Conservation (phyloP, 805 yeast species). For the Schwanniomyces pseudopolymorphus region DNA sequence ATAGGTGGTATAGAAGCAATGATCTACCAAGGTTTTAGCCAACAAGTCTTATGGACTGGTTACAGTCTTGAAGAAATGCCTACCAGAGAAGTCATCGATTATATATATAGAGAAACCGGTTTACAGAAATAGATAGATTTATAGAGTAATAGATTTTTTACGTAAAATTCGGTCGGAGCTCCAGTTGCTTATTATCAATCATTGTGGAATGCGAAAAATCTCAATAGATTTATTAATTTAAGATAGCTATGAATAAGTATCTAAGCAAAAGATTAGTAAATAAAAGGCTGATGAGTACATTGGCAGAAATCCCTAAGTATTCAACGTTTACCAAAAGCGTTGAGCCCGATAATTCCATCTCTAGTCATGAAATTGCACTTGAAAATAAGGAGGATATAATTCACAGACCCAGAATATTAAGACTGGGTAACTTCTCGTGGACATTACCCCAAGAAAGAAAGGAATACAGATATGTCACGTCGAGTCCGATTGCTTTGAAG, state of each 20-base stretch:
- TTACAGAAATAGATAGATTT: not conserved
- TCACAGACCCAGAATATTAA: conserved; percentile 37
- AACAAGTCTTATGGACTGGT: conserved; percentile 32
- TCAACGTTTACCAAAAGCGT: conserved; percentile 25
- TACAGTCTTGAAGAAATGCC: conserved; percentile 23
- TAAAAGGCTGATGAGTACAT: conserved; percentile 8
- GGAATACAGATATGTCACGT: conserved; percentile 52
- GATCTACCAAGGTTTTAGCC: conserved; percentile 32
- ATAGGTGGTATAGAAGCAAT: conserved; percentile 28
- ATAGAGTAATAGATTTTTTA: not conserved
- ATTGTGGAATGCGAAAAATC: not conserved
- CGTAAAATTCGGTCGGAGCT: not conserved
- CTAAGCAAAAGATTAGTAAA: not conserved
- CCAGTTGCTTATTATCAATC: not conserved
- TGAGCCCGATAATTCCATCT: conserved; percentile 30
- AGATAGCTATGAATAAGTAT: not conserved
- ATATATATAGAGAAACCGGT: conserved; percentile 10
- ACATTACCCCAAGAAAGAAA: conserved; percentile 64
- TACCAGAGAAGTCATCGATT: conserved; percentile 15
- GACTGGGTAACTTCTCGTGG: conserved; percentile 71
- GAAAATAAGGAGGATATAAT: conserved; percentile 29
- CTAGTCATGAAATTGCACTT: conserved; percentile 23
- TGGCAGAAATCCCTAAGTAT: conserved; percentile 30
- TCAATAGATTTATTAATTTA: not conserved
- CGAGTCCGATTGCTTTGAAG: conserved; percentile 57